These are phyloP conservation scores for Alloteropsis semialata DNA, from an alignment of 176 grass and related monocot genomes.

Conservation along the genomic window DNA sequence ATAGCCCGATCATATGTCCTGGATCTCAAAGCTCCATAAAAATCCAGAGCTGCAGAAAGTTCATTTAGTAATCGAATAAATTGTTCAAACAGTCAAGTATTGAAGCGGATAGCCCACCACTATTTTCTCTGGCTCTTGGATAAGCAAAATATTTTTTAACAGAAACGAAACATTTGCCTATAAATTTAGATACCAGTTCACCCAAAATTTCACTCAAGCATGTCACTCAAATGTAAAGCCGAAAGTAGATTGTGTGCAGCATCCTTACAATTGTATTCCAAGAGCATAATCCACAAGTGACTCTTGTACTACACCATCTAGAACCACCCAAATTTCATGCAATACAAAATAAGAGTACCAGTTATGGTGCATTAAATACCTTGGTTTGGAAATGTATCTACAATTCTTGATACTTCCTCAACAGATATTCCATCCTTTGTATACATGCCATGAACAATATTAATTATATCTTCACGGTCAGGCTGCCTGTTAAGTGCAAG, in stretches of 20 bases:
- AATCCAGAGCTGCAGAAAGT: slow-evolving; percentile 76
- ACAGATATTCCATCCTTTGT: slow-evolving; percentile 71
- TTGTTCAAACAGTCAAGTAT: slow-evolving; percentile 2
- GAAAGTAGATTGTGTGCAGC: not conserved
- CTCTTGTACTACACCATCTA: not conserved
- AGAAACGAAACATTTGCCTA: not conserved
- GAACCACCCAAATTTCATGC: not conserved
- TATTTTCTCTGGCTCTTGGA: not conserved
- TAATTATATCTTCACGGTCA: slow-evolving; percentile 80
- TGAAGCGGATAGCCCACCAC: not conserved
- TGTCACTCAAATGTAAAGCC: slow-evolving; percentile 1
- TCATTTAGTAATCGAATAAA: slow-evolving; percentile 12
- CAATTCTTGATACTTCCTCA: slow-evolving; percentile 65
- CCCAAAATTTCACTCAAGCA: not conserved
- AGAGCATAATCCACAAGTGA: not conserved
- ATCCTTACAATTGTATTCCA: not conserved
- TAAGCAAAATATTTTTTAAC: not conserved
- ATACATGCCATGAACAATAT: slow-evolving; percentile 89
- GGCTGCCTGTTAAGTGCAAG: slow-evolving; percentile 71
- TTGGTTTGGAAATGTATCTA: slow-evolving; percentile 90
- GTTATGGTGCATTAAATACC: slow-evolving; percentile 37
- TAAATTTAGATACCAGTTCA: not conserved
- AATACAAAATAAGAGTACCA: not conserved
- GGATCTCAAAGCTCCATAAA: slow-evolving; percentile 90
- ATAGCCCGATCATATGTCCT: slow-evolving; percentile 88